Base-by-base conservation (phyloP, 768 basidiomycete species). In the Kockovaella imperatae region DNA sequence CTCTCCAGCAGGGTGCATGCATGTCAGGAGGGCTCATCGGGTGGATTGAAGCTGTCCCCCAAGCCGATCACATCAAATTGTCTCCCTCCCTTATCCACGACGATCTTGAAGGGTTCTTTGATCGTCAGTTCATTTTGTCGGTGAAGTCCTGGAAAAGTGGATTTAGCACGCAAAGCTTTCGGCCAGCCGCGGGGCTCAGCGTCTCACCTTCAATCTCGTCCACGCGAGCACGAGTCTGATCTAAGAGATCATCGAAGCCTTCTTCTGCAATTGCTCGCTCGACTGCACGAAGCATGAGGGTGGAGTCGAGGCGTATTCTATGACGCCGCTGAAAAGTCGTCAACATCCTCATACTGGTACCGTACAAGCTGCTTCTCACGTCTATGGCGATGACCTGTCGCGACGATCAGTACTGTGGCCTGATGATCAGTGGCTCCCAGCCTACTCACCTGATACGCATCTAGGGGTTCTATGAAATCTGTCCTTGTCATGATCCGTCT, bases 401-500 rank as follows among this genome's bases (percentile, higher is more conserved):
- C 34, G n/a, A 79, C 81, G 80, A 25, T 55, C 18, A 84, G 31
- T 87, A 76, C 38, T 79, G 82, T 80, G 25, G n/a, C 3, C 17
- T 40, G 13, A 23, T 14, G 24, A 46, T n/a, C 15, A 20, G 28
- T 6, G 15, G 10, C 13, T 34, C 40, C 14, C 38, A 24, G 14
- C 7, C 11, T 23, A 67, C 75, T 41, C 42, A 84, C 83, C 52
- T 69, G 64, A 20, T 52, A 43, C 29, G 63, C 53, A 50, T 69
- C 63, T 18, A 72, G 47, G 13, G 56, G 79, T 67, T 83, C 84
- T 57, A 91, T 69, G 64, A 84, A 90, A 69, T 90, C 86, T 0
- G 84, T 75, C 14, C 87, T 75, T 3, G 86, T 87, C 87, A 84
- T 87, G 42, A 89, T 82, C 64, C 83, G 79, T 30, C 83, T 77